Base-by-base conservation (phyloP, 2,329 filamentous ascomycete genomes). In the Trichoderma sp. region DNA sequence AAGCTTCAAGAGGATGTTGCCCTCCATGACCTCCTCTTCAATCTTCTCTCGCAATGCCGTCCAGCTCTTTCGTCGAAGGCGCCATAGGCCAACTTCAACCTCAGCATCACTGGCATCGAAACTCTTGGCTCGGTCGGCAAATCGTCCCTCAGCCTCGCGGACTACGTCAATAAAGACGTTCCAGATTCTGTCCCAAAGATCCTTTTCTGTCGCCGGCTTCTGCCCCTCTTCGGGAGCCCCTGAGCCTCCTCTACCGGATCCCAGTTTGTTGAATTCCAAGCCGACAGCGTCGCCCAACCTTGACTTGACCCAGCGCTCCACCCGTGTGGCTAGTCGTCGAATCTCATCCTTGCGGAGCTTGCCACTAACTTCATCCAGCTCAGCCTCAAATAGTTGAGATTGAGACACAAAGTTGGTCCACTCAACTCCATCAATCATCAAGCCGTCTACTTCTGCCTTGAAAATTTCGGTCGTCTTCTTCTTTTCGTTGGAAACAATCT, bases 121-220 rank as follows among this genome's bases (percentile, higher is more conserved):
- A 83, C 93, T 97, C 81, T 91, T 92, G 67, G 96, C 95, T 69
- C 95, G 89, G 72, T 96, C 93, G 0, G 91, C 88, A 80, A 98
- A 98, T 67, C 94, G 88, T 32, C 84, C 85, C 79, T 97, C 93
- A 13, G 96, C 95, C 76, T 97, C 93, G 66, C 88, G 86, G 21
- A 98, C 94, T 10, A 94, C 92, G 14, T 89, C 87, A 7, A 88
- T 90, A 76, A 99, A 99, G 43, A 93, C 87, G 37, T 81, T 87
- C 96, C 96, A 99, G 75, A 99, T 91, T 49, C 95, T 90, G 77
- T 99, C 96, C 96, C 96, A 99, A 18, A 99, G 89, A 67, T 94
- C 91, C 78, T 92, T 94, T 79, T 98, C 95, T 0, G 86, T 82
- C 0, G 84, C 76, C 1, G 91, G 89, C 79, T 91, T 93, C 69